These are phyloP conservation scores for Vaccinium darrowii DNA, from an alignment of 148 eudicot species.

Conservation along the genomic window DNA sequence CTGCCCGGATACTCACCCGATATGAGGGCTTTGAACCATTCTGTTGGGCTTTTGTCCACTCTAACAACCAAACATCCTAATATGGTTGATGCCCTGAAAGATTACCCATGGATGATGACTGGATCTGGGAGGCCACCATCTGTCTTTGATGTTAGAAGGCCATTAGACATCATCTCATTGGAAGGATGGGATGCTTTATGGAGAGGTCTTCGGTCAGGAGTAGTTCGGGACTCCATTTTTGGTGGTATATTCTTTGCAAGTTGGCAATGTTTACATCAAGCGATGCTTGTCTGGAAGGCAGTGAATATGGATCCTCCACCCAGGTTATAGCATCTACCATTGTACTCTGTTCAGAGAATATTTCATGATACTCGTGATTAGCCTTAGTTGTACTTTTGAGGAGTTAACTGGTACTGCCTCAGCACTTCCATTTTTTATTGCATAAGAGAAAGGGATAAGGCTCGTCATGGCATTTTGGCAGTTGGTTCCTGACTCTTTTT, in stretches of 20 bases:
- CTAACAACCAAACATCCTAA: conserved; percentile 46
- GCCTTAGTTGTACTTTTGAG: neutral
- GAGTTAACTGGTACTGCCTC: neutral
- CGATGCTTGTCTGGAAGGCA: conserved; percentile 82
- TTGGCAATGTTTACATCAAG: conserved; percentile 76
- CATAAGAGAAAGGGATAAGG: neutral
- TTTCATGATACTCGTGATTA: neutral
- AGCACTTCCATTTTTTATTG: neutral
- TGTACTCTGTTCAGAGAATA: conserved; percentile 12
- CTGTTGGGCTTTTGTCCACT: conserved; percentile 64
- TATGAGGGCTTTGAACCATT: conserved; percentile 51
- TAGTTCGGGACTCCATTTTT: conserved; percentile 76
- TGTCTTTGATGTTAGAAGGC: conserved; percentile 56
- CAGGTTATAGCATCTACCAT: conserved; percentile 28
- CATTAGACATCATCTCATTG: conserved; percentile 54
- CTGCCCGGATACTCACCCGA: conserved; percentile 55
- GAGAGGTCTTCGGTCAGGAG: conserved; percentile 76
- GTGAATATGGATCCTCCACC: conserved; percentile 77
- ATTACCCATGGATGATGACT: conserved; percentile 94
- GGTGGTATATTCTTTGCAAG: conserved; percentile 81
- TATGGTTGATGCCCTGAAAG: conserved; percentile 58
- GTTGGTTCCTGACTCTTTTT: no score
- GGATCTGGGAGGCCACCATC: conserved; percentile 91
- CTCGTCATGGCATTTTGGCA: neutral
- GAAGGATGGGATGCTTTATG: conserved; percentile 86